Evolutionary conservation across 352 stramenopile genomes (phyloP).

Genomic region (Lagenidium giganteum): DNA sequence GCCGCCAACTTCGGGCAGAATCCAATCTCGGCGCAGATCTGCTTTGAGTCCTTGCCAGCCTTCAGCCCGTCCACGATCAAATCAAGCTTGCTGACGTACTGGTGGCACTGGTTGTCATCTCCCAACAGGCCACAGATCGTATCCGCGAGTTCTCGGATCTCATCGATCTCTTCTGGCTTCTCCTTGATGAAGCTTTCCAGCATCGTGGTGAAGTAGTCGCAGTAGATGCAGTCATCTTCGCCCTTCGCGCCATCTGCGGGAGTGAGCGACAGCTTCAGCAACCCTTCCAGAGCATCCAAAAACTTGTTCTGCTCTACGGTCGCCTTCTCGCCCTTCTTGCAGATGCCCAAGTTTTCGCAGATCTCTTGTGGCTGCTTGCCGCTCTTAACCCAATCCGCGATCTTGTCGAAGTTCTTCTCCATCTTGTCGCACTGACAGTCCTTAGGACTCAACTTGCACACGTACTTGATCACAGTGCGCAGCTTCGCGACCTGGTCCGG

Average conservation of each 20-base stretch:
- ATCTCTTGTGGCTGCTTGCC: constrained; percentile 4
- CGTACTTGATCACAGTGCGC: constrained; percentile 3
- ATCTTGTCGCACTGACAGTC: constrained; percentile 13
- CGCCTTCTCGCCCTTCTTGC: no score
- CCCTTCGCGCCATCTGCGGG: not conserved
- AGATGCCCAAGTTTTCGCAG: constrained; percentile 6
- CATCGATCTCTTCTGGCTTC: constrained; percentile 34
- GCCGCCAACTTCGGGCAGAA: constrained; percentile 22
- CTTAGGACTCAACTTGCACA: constrained; percentile 8
- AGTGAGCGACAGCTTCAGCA: constrained; percentile 3
- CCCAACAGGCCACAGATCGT: constrained; percentile 61
- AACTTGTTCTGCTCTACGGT: constrained; percentile 3
- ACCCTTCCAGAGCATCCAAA: constrained; percentile 2
- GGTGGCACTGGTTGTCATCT: constrained; percentile 43
- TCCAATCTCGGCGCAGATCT: constrained; percentile 41
- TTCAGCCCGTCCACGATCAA: constrained; percentile 46
- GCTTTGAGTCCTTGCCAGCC: constrained; percentile 42
- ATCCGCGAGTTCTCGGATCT: constrained; percentile 47
- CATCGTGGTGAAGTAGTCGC: constrained; percentile 46
- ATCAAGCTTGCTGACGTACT: constrained; percentile 52
- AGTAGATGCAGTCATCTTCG: constrained; percentile 64
- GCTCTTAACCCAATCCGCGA: constrained; percentile 6
- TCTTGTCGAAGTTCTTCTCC: constrained; percentile 13
- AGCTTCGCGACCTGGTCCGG: constrained; percentile 7
- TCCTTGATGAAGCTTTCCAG: constrained; percentile 43